Percentiles rank a stretch among this genome's conserved stretches.
These are phyloP conservation scores for Apiospora kogelbergensis DNA, from an alignment of 2,329 filamentous ascomycete genomes.

Conservation along the genomic window DNA sequence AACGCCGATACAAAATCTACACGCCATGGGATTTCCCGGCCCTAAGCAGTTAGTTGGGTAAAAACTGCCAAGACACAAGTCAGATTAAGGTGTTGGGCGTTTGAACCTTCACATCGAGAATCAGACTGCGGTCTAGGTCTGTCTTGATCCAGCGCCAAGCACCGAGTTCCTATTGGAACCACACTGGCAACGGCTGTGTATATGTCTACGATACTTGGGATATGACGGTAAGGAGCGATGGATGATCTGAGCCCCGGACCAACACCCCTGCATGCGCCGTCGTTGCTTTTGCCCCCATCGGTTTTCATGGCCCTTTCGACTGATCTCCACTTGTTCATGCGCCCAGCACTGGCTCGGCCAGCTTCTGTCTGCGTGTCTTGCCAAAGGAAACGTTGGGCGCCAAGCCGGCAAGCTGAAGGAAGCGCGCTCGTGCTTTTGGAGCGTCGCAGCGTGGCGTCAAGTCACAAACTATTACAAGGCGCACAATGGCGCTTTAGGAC, in stretches of 20 bases:
- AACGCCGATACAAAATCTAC: not conserved
- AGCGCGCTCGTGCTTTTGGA: not conserved
- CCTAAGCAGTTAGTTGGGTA: not conserved
- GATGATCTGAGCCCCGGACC: not conserved
- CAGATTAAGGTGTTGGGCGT: not conserved
- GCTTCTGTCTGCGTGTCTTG: not conserved
- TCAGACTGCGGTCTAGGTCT: no score
- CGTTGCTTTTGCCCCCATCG: not conserved
- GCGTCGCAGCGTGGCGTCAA: not conserved
- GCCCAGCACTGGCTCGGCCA: not conserved
- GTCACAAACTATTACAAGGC: not conserved
- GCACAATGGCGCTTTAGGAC: not conserved
- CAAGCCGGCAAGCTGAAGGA: not conserved
- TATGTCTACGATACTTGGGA: not conserved
- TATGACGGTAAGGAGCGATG: not conserved
- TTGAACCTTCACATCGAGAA: not conserved
- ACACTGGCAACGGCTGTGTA: not conserved
- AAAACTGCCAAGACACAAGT: not conserved
- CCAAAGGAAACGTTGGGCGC: not conserved
- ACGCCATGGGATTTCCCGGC: not conserved
- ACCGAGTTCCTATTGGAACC: not conserved
- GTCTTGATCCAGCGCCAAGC: not conserved
- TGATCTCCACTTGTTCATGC: not conserved
- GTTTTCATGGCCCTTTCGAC: not conserved
- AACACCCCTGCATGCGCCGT: not conserved